These are phyloP conservation scores for Porphyrellus cyaneotinctus DNA, from an alignment of 768 basidiomycete genomes.

Conservation along the genomic window DNA sequence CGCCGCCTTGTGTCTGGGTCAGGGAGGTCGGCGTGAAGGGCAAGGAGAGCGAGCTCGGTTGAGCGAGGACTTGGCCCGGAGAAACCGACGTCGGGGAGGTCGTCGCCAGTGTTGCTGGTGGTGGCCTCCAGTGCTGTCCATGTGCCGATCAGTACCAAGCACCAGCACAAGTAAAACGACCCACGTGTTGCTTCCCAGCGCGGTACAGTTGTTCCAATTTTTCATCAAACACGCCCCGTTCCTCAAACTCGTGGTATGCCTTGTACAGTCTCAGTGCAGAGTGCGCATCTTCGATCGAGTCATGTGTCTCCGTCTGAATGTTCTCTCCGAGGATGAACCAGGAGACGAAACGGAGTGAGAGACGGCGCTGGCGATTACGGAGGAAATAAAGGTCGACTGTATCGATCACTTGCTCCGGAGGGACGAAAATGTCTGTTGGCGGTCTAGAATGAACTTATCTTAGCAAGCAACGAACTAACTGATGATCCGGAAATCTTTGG, in stretches of 20 bases:
- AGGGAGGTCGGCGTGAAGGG: constrained; percentile 4
- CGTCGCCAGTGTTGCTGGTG: constrained; percentile 19
- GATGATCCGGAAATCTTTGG: constrained; percentile 97
- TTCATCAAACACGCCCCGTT: constrained; percentile 72
- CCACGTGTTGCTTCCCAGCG: constrained; percentile 69
- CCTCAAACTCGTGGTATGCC: constrained; percentile 73
- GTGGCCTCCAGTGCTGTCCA: constrained; percentile 56
- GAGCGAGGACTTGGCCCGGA: not conserved
- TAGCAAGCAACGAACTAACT: constrained; percentile 50
- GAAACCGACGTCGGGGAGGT: constrained; percentile 3
- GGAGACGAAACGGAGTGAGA: constrained; percentile 88
- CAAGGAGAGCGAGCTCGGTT: not conserved
- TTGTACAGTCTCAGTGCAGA: constrained; percentile 85
- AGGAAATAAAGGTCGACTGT: constrained; percentile 97
- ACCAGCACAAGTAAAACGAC: constrained; percentile 19
- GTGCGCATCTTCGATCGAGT: constrained; percentile 96
- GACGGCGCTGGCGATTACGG: constrained; percentile 72
- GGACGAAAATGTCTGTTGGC: constrained; percentile 83
- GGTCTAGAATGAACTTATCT: not conserved
- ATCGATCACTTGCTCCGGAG: constrained; percentile 92
- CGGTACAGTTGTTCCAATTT: constrained; percentile 84
- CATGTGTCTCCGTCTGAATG: constrained; percentile 92
- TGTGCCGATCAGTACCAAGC: not conserved
- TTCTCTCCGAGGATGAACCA: constrained; percentile 92
- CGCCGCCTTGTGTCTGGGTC: not conserved